phyloP scores from a whole-genome alignment of 257 asterid species.

The Jacaranda mimosifolia region DNA sequence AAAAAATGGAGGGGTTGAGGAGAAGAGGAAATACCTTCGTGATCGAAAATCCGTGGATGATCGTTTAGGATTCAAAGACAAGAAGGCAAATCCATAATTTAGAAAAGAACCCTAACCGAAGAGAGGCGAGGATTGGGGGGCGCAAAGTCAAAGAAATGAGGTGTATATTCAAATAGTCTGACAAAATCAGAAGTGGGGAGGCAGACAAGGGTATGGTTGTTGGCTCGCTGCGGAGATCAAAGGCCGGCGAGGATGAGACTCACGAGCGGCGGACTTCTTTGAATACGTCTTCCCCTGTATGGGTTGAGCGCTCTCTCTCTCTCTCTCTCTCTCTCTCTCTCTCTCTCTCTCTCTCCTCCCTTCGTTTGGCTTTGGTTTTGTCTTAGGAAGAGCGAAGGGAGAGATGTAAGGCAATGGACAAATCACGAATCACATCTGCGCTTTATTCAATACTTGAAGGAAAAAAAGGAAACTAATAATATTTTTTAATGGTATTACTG shows the following conservation, averaged over 20 bases:
- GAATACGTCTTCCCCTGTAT: constrained; percentile 35
- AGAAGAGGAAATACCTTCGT: constrained; percentile 42
- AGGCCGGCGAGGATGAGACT: constrained; percentile 27
- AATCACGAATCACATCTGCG: constrained; percentile 19
- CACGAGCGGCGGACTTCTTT: constrained; percentile 36
- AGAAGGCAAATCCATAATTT: constrained; percentile 15
- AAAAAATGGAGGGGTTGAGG: neutral
- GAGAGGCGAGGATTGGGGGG: constrained; percentile 6
- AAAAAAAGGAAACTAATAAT: neutral
- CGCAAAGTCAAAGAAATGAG: neutral
- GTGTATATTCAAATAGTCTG: constrained; percentile 22
- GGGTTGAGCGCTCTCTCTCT: constrained; percentile 6
- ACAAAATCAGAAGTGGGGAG: constrained; percentile 27
- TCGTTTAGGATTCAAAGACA: constrained; percentile 29
- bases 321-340: constrained; percentile 34
- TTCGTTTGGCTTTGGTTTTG: constrained; percentile 25
- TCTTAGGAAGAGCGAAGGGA: constrained; percentile 42
- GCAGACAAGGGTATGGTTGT: no score
- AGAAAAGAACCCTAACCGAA: constrained; percentile 39
- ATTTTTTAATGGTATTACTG: neutral
- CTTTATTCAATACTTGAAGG: constrained; percentile 21
- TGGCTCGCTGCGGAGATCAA: no score
- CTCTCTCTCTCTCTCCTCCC: constrained; percentile 30
- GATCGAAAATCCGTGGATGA: constrained; percentile 73
- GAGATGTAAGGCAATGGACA: constrained; percentile 39